Evolutionary conservation across 2,329 filamentous ascomycete species (phyloP).

Genomic region (Hymenoscyphus linearis): DNA sequence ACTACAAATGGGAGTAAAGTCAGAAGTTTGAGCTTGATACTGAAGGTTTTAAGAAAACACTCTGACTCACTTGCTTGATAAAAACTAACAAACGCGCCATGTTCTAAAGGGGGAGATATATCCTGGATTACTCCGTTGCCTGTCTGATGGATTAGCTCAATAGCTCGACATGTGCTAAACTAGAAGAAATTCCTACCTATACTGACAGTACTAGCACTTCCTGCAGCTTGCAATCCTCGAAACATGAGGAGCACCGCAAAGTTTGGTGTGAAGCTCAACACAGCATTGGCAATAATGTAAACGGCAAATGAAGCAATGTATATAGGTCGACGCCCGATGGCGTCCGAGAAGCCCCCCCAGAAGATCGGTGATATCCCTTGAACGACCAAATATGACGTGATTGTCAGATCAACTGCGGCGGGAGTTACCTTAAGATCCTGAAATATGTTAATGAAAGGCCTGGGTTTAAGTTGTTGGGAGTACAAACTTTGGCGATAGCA

Average conservation of each 20-base stretch:
- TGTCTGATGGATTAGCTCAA: background rate
- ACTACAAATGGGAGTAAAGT: too few relatives aligned
- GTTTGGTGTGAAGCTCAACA: conserved; percentile 39
- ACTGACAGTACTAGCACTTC: conserved; percentile 43
- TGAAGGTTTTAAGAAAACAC: too few relatives aligned
- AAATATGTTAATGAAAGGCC: background rate
- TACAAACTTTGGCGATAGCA: too few relatives aligned
- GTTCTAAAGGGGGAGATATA: background rate
- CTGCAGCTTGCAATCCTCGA: conserved; percentile 43
- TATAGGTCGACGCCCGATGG: conserved; percentile 37
- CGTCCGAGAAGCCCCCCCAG: conserved; percentile 45
- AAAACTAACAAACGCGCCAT: background rate
- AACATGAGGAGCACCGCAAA: conserved; percentile 41
- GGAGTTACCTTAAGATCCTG: conserved; percentile 31
- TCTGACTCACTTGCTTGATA: background rate
- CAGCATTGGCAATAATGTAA: conserved; percentile 43
- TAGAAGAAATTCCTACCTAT: conserved; percentile 35
- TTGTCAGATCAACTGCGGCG: conserved; percentile 35
- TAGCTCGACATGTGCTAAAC: background rate
- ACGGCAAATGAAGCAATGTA: conserved; percentile 39
- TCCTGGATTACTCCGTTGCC: background rate
- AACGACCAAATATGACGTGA: conserved; percentile 45
- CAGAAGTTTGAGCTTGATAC: too few relatives aligned
- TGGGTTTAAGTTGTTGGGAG: too few relatives aligned
- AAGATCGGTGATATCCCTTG: conserved; percentile 45